Base-by-base conservation (phyloP, 129 eudicot genomes). In the Smallanthus sonchifolius region DNA sequence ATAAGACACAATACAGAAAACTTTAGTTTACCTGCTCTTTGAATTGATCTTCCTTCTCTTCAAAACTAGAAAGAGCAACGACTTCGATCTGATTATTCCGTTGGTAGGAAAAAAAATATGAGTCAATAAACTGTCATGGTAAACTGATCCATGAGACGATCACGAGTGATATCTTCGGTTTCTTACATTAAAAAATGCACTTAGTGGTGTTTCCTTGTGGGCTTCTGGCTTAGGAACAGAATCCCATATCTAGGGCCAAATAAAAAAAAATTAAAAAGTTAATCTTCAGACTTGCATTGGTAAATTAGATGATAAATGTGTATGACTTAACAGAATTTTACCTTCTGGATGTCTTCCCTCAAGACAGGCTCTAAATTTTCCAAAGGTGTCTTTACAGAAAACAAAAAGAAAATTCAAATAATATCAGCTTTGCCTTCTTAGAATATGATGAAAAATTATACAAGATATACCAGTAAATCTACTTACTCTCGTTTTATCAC, bases 291-390 rank as follows among this genome's bases (percentile, higher is more conserved):
- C 55, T 63, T 61, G 57, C 8, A 62, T 48, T 17, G 51, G 34
- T 44, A 57, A 3, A 61, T 36, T 38, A 60, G 17, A 77, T 11
- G 11, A 68, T 69, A 68, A 57, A 44, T 10, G 6, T 44, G 39
- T 65, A 11, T 20, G 13, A 45, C 32, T 45, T 34, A 56, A 61
- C 11, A 62, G 10, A 78, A 37, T 5, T 20, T 73, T 81, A 88
- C 94, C 94, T 85, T 88, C 80, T 88, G 88, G 71, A 88, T 79
- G 73, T 88, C 94, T 74, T 88, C 90, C 69, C 86, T 83, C 64
- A 88, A 76, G 15, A 85, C 70, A 72, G 88, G 90, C 84, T 85
- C 86, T 86, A 88, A 81, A 59, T 71, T 80, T 63, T 88, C 84
- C 69, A 83, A 34, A 44, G 90, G 90, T 2, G 90, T 88, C 94